Percentiles rank a stretch among this genome's conserved stretches.
Conservation (phyloP, 2,329 filamentous ascomycete species). For the Aspergillus sclerotialis region DNA sequence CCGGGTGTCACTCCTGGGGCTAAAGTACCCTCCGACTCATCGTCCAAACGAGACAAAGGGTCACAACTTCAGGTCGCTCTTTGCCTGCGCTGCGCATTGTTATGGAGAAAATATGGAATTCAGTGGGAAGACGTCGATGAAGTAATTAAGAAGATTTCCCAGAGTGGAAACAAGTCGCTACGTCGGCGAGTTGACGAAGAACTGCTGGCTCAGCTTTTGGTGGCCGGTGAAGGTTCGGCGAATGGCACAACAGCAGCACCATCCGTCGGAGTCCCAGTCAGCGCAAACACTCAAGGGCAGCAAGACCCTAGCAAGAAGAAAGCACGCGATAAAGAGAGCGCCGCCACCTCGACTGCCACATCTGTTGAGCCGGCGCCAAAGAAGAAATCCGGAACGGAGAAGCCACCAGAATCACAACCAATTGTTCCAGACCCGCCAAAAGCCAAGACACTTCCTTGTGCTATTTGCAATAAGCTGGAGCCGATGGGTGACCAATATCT, state of each 20-base stretch:
- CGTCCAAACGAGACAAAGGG: conserved; percentile 68
- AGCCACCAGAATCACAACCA: conserved; percentile 49
- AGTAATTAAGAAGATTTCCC: conserved; percentile 75
- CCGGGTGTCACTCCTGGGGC: conserved; percentile 68
- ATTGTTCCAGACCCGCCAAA: conserved; percentile 73
- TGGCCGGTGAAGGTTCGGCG: conserved; percentile 39
- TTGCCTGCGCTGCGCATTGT: conserved; percentile 80
- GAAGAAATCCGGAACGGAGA: conserved; percentile 55
- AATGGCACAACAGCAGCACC: conserved; percentile 38
- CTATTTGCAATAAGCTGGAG: conserved; percentile 71
- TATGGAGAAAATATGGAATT: conserved; percentile 94
- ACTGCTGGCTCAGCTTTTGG: conserved; percentile 46
- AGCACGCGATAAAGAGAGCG: conserved; percentile 48
- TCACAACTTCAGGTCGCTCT: conserved; percentile 70
- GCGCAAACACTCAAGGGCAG: conserved; percentile 23
- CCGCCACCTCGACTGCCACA: conserved; percentile 38
- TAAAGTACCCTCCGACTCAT: conserved; percentile 58
- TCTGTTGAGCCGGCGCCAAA: conserved; percentile 48
- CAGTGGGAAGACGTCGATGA: conserved; percentile 94
- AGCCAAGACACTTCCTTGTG: conserved; percentile 72
- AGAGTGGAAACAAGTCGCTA: conserved; percentile 72
- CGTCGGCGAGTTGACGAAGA: conserved; percentile 91
- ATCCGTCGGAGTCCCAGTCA: conserved; percentile 35
- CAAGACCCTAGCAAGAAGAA: conserved; percentile 57
- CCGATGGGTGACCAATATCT: conserved; percentile 65